Evolutionary conservation across 495 filamentous ascomycete species (phyloP), one percentile per base, ranked within the genome.

Genomic region (Penicillium lagena): DNA sequence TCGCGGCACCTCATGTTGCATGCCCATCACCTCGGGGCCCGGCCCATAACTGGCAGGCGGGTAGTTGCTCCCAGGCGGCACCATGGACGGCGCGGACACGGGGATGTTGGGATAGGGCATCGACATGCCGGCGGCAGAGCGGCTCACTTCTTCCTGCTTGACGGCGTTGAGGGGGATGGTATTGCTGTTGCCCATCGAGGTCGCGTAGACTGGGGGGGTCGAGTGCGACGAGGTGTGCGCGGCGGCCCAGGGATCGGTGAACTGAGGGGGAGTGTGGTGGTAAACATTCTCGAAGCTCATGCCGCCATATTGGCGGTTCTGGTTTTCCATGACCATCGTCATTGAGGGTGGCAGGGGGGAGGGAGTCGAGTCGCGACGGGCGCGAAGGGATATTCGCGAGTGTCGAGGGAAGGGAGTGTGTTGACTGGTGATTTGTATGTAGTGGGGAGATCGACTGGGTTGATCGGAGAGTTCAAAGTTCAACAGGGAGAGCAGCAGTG

Each of bases 201-300:
- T 78, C 40, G 77, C 64, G 47, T 81, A 82, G 27, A 81, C 58
- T 1, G 76, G 71, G 17, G 72, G 69, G 12, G 73, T 66, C 36
- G 73, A 71, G 39, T 79, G 69, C 13, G 83, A 77, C 27, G 82
- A 74, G n/a, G 71, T 67, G 47, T 74, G 65, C 7, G 71, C 67
- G 43, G 83, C 71, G 44, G 73, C 75, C 90, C 90, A 97, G 12
- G 91, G 91, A 63, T 97, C 90, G 59, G 87, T 90, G 73, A 97
- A 97, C 59, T 91, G 86, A 39, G 90, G 88, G 37, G 79, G 64
- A 40, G 72, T 83, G 56, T 80, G 76, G 68, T 84, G 85, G 51
- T 82, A 78, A 58, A 86, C 73, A 64, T 81, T 81, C 65, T 91
- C 86, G 73, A 90, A 95, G 65, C 79, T 78, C 74, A 91, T 79